Evolutionary conservation across 805 yeast genomes (phyloP).

Genomic region (Cyberlindnera sargentensis): DNA sequence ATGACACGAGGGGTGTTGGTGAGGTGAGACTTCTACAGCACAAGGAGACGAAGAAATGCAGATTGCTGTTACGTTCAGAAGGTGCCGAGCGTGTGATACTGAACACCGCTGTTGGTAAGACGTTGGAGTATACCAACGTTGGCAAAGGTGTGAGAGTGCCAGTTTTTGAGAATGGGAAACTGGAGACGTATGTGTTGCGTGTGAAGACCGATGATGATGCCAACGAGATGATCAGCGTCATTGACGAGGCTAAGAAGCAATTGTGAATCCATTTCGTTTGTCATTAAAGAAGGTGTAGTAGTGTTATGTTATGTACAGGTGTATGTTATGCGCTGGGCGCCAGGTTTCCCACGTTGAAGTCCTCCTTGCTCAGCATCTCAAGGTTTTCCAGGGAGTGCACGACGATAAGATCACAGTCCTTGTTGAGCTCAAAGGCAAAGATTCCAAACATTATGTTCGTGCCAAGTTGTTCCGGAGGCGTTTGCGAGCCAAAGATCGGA

Average conservation of each 20-base stretch:
- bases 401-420: constrained; percentile 42
- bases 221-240: constrained; percentile 35
- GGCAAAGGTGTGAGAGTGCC: constrained; percentile 71
- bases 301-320: background rate
- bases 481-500: background rate
- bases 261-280: background rate
- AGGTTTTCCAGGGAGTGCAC: constrained; percentile 66
- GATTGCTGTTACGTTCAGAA: constrained; percentile 80
- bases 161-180: constrained; percentile 42
- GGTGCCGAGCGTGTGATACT: constrained; percentile 77
- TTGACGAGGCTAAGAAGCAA: constrained; percentile 15
- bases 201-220: constrained; percentile 78
- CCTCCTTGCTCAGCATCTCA: constrained; percentile 44
- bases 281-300: background rate
- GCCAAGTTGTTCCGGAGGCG: background rate
- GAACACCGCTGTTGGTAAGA: constrained; percentile 54
- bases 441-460: constrained; percentile 36
- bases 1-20: constrained; percentile 70
- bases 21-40: constrained; percentile 67
- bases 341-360: constrained; percentile 4
- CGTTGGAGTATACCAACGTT: constrained; percentile 50
- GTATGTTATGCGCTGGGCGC: background rate
- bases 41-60: constrained; percentile 48
- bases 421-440: constrained; percentile 59
- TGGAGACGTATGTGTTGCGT: constrained; percentile 63